Evolutionary conservation across 306 rosid genomes (phyloP).

Genomic region (Gastrolobium bilobum): DNA sequence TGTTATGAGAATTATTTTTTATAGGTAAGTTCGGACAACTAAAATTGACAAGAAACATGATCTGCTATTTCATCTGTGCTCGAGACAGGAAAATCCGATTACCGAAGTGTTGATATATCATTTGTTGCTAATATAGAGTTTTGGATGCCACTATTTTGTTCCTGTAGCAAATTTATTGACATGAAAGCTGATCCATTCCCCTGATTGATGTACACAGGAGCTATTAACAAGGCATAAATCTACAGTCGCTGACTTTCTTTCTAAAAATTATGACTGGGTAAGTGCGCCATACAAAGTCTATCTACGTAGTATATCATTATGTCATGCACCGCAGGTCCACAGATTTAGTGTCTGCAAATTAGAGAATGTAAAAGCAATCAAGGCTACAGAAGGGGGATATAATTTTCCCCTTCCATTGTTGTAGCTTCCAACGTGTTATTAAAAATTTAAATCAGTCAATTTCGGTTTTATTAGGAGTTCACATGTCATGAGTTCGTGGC

Average conservation of each 20-base stretch:
- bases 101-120: background rate
- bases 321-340: background rate
- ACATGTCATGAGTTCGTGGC: background rate
- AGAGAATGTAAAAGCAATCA: slow-evolving; percentile 21
- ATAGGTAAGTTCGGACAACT: background rate
- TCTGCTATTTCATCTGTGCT: background rate
- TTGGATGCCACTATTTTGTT: slow-evolving; percentile 5
- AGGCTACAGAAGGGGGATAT: background rate
- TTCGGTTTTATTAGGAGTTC: background rate
- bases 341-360: background rate
- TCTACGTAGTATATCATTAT: background rate
- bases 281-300: slow-evolving; percentile 23
- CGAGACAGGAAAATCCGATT: background rate
- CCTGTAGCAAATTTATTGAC: background rate
- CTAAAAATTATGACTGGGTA: slow-evolving; percentile 85
- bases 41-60: background rate
- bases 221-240: slow-evolving; percentile 92
- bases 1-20: background rate
- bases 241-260: slow-evolving; percentile 81
- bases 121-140: slow-evolving; percentile 10
- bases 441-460: background rate
- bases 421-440: background rate
- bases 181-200: slow-evolving; percentile 27
- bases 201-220: slow-evolving; percentile 61
- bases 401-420: background rate